A percentile compares a stretch with the other conserved stretches of the same genome.
phyloP scores from a whole-genome alignment of 2,329 filamentous ascomycete genomes.

The Albophoma yamanashiensis region DNA sequence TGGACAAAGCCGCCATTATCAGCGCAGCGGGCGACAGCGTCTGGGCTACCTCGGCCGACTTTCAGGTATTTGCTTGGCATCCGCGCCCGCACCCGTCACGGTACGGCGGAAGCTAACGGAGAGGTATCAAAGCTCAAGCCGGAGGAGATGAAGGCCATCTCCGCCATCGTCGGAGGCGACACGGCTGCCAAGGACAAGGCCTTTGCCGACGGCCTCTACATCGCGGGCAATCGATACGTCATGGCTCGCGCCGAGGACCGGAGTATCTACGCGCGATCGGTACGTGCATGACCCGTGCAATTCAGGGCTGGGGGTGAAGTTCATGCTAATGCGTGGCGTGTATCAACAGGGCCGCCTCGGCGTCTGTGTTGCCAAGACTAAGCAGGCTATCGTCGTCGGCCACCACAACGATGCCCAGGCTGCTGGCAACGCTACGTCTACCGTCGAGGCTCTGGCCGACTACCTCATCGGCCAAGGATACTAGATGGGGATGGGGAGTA shows the following conservation, averaged over 20 bases:
- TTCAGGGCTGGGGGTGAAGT: neutral
- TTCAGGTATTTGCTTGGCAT: constrained; percentile 49
- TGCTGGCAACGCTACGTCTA: constrained; percentile 65
- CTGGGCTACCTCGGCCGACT: constrained; percentile 63
- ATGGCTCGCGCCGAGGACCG: constrained; percentile 65
- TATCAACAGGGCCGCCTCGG: constrained; percentile 58
- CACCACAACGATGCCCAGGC: constrained; percentile 70
- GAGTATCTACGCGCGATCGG: constrained; percentile 79
- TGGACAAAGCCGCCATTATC: constrained; percentile 81
- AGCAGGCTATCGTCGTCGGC: constrained; percentile 76
- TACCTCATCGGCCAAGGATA: constrained; percentile 75
- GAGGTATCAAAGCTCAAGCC: constrained; percentile 22
- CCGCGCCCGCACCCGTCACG: neutral
- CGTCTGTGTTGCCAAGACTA: constrained; percentile 75
- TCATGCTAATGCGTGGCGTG: neutral
- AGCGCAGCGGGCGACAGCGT: constrained; percentile 68
- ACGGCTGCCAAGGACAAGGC: constrained; percentile 49
- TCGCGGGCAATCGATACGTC: constrained; percentile 71
- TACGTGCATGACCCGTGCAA: constrained; percentile 27
- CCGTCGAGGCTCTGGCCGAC: constrained; percentile 74
- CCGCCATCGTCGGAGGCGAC: constrained; percentile 37
- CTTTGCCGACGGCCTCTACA: constrained; percentile 61
- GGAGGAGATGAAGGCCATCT: constrained; percentile 48
- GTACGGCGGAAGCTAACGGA: constrained; percentile 4
- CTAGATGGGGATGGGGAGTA: constrained; percentile 32